Percentiles rank a stretch among this genome's conserved stretches.
Evolutionary conservation across 2,329 filamentous ascomycete species (phyloP).

Genomic region (Penicillium sp.): DNA sequence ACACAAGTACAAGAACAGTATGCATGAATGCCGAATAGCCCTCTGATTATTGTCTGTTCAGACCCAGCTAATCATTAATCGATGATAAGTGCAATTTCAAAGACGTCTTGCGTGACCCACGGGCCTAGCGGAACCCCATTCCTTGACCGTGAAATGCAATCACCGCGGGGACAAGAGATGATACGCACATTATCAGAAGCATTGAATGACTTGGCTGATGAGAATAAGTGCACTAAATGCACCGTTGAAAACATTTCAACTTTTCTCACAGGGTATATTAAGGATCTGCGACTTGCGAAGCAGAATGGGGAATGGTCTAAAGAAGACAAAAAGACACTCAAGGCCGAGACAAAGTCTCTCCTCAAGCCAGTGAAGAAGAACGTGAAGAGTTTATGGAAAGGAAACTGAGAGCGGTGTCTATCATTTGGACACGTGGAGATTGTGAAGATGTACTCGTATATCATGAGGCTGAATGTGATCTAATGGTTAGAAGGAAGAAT

Average conservation of each 20-base stretch:
- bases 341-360: constrained; percentile 11
- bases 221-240: constrained; percentile 13
- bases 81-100: neutral
- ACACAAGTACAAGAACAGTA: neutral
- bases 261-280: constrained; percentile 2
- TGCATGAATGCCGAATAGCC: neutral
- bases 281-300: constrained; percentile 12
- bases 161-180: neutral
- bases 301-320: constrained; percentile 11
- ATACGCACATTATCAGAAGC: constrained; percentile 2
- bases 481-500: no score
- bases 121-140: constrained; percentile 6
- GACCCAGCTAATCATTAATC: neutral
- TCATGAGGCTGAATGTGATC: neutral
- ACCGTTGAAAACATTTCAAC: constrained; percentile 10
- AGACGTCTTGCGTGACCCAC: constrained; percentile 6
- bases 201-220: constrained; percentile 9
- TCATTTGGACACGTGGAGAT: no score
- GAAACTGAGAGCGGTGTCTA: neutral
- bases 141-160: constrained; percentile 13
- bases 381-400: constrained; percentile 12
- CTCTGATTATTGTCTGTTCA: no score
- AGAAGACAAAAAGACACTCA: constrained; percentile 12
- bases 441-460: neutral
- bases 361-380: constrained; percentile 14